Conservation (phyloP, 495 filamentous ascomycete genomes). For the Podospora anserina region DNA sequence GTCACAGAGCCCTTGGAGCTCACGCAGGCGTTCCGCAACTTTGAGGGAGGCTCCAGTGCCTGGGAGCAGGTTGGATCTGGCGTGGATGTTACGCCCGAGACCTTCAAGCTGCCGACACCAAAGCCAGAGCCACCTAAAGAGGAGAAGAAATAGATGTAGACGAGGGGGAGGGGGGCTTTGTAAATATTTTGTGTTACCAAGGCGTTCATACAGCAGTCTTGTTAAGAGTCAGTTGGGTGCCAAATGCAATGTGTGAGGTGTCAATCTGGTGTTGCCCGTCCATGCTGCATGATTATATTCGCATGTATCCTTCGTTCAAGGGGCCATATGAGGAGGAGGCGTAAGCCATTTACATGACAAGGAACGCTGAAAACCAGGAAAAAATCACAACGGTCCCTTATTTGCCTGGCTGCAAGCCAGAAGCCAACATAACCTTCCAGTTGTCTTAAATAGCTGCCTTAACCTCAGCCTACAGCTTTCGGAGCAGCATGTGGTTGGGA, state of each 20-base stretch:
- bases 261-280: no score
- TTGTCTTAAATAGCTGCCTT: no score
- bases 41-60: constrained; percentile 75
- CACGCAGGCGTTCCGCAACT: constrained; percentile 99
- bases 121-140: constrained; percentile 90
- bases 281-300: no score
- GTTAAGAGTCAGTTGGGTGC: background rate
- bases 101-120: constrained; percentile 90
- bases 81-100: constrained; percentile 73
- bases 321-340: no score
- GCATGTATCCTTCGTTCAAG: no score
- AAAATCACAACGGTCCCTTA: no score
- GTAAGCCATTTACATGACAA: no score
- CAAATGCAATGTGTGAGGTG: background rate
- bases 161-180: constrained; percentile 8
- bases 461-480: no score
- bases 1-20: constrained; percentile 96
- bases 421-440: no score
- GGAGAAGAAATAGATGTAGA: constrained; percentile 75
- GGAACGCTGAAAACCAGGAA: no score
- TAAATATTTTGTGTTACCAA: constrained; percentile 27
- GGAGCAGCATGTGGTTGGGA: no score
- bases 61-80: constrained; percentile 94
- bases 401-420: no score
- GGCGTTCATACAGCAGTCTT: constrained; percentile 15